Base-by-base conservation (phyloP, 768 basidiomycete genomes). In the Leccinum rimulosum region DNA sequence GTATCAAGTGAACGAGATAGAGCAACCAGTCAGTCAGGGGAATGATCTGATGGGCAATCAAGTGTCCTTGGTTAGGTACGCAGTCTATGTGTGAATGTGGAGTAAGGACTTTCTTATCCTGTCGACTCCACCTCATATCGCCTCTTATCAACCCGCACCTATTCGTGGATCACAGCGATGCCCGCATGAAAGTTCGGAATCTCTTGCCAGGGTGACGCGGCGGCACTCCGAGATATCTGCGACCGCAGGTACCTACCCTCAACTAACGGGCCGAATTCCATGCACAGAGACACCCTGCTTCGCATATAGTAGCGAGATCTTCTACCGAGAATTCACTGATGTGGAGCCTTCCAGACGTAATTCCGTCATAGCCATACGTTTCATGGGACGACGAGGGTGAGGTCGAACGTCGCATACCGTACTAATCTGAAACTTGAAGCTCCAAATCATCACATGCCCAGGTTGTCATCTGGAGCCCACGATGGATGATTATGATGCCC, bases 91-190 rank as follows among this genome's bases (percentile, higher is more conserved):
- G 10, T 51, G 47, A 12, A 36, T 10, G 54, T 52, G 22, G 52
- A 48, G 63, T 28, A 7, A 35, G 33, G n/a, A 22, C n/a, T 22
- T 36, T 60, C 14, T 59, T 58, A 59, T 66, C 52, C 35, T 17
- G 45, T 5, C 43, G 4, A 53, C 49, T 57, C 56, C 43, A 55
- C 55, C 31, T 14, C 30, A 15, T 25, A 52, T 22, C 51, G n/a
- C 35, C 35, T 36, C 6, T 36, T 36, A 15, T 19, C 30, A 15
- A 27, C 22, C 47, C 47, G 27, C 25, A 27, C n/a, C 47, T 22
- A 8, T 36, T 27, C 15, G 28, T 30, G 38, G 19, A 40, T 52
- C 30, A 28, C 19, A 30, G 22, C 30, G 43, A 45, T 45, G 7
- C 19, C 43, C 5, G 25, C 27, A 48, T 27, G 22, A 49, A 49